A percentile compares a stretch with the other conserved stretches of the same genome.
These are phyloP conservation scores for Malassezia brasiliensis DNA, from an alignment of 1,284 basidiomycete species.

Conservation along the genomic window DNA sequence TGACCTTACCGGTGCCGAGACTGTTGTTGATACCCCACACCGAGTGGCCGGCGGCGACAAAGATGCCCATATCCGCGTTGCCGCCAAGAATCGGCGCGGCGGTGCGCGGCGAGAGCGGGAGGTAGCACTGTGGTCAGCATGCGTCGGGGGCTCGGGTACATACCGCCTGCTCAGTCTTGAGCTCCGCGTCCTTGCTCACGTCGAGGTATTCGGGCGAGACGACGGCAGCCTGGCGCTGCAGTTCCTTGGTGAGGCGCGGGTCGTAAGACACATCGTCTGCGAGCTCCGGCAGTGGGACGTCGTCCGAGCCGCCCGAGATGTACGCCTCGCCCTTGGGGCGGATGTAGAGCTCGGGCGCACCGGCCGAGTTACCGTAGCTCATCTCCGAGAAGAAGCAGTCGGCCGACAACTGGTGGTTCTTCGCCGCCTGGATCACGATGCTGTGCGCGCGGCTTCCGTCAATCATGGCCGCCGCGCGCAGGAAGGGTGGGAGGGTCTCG, in stretches of 20 bases:
- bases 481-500: conserved; percentile 26
- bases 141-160: not conserved
- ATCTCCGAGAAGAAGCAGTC: conserved; percentile 55
- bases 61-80: conserved; percentile 51
- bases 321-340: conserved; percentile 49
- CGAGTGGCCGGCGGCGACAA: conserved; percentile 51
- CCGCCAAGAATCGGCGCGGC: conserved; percentile 53
- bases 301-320: conserved; percentile 50
- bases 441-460: conserved; percentile 53
- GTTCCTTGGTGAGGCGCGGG: conserved; percentile 47
- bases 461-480: conserved; percentile 46
- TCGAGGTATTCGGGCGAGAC: conserved; percentile 51
- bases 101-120: conserved; percentile 53
- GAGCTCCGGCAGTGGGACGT: conserved; percentile 45
- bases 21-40: conserved; percentile 52
- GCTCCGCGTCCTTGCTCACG: conserved; percentile 38
- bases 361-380: conserved; percentile 39
- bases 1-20: conserved; percentile 54
- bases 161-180: conserved; percentile 51
- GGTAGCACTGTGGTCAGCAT: conserved; percentile 49
- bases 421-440: conserved; percentile 49
- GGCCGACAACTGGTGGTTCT: conserved; percentile 36
- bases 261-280: conserved; percentile 43
- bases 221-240: conserved; percentile 51
- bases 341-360: conserved; percentile 35